Percentiles rank a stretch among this genome's conserved stretches.
These are phyloP conservation scores for Chalciporus sphaerocephalus DNA, from an alignment of 768 basidiomycete species.

Conservation along the genomic window DNA sequence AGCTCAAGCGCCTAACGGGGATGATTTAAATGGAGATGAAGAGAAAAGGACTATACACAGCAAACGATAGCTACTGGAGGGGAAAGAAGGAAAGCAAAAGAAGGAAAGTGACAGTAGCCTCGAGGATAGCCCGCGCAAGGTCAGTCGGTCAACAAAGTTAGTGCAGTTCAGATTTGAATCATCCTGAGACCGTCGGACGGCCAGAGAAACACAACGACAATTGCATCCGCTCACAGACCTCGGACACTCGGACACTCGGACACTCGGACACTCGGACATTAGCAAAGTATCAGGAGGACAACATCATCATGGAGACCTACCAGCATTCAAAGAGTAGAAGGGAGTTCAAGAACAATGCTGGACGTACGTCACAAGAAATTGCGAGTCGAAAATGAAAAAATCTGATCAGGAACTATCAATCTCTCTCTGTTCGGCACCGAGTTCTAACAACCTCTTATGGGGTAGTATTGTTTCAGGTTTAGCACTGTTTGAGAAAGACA, in stretches of 20 bases:
- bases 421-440: background rate
- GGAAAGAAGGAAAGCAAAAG: conserved; percentile 11
- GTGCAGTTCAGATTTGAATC: conserved; percentile 6
- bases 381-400: background rate
- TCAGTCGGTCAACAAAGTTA: background rate
- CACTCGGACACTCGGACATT: background rate
- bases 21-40: conserved; percentile 1
- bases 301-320: background rate
- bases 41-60: conserved; percentile 17
- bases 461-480: too few species aligned
- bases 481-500: too few species aligned
- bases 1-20: conserved; percentile 6
- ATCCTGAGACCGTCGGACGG: background rate
- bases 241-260: conserved; percentile 8
- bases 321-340: background rate
- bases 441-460: too few species aligned
- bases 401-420: background rate
- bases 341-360: background rate
- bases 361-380: background rate
- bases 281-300: background rate
- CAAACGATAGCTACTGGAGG: conserved; percentile 14
- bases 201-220: background rate
- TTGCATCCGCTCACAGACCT: conserved; percentile 13
- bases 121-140: conserved; percentile 2
- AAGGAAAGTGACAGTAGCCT: conserved; percentile 12